Base-by-base conservation (phyloP, 2,329 filamentous ascomycete genomes). In the Claviceps pazoutovae region DNA sequence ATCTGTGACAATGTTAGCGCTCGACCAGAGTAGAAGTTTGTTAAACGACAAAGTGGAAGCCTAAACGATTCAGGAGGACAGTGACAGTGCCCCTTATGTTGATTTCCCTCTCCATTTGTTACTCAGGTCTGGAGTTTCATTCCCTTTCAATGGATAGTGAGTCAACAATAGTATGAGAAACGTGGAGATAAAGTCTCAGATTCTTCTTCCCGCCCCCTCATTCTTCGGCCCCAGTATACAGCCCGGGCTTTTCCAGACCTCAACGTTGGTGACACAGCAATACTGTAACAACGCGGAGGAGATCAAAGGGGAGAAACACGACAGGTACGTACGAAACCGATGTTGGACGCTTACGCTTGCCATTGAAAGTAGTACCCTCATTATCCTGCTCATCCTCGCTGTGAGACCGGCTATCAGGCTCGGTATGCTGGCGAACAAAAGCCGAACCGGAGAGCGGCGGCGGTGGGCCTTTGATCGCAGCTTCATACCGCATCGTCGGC, bases 331-430 rank as follows among this genome's bases (percentile, higher is more conserved):
- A 81, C 78, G 78, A 80, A 55, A 80, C 78, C 54, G 78, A 80
- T 48, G 80, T 71, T 54, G 76, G 76, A 53, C 79, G 71, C 63
- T 81, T 82, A 56, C 79, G 74, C 65, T 82, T 82, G 53, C 74
- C 63, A 21, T 58, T 59, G 53, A 61, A 62, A 54, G 58, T 60
- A 30, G 60, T 52, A 42, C 54, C 59, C 34, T 66, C 61, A 49
- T 74, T 70, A 47, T 68, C 62, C 51, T 70, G 68, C 53, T 74
- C 70, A 53, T 71, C 70, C 44, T 75, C 72, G 60, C 74, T 77
- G 49, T 72, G 68, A 51, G 73, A 73, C 60, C 76, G 75, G 61
- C 74, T 79, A 50, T 76, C 73, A 47, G 58, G 64, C 50, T 72
- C 64, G 56, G 60, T 60, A 47, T 56, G 62, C 53, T 66, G 66